Evolutionary conservation across 2,329 filamentous ascomycete species (phyloP), one percentile per base, ranked within the genome.

Genomic region (Venturiaceae sp.): DNA sequence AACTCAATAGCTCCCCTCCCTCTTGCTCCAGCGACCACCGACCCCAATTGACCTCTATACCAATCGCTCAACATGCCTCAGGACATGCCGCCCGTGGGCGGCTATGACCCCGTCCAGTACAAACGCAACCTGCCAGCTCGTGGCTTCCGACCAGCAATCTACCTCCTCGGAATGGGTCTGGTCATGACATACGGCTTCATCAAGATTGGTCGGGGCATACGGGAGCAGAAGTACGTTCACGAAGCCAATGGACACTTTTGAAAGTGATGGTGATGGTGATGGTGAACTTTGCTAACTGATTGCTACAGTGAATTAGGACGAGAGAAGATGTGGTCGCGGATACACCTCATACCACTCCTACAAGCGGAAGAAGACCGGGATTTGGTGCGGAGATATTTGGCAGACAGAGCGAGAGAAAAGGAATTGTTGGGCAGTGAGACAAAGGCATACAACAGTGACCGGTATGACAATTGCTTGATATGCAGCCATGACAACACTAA

Each of bases 261-360:
- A 11, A 13, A 9, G 34, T 21, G 11, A 41, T 11, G 52, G 28
- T 13, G 32, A 14, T 13, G 19, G 14, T 13, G 54, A 33, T 14
- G 28, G 19, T 13, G 52, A 34, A 13, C 11, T 11, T 30, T 47
- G 19, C 57, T 58, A 58, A 58, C 30, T 23, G 23, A 16, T 16
- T 1, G n/a, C 47, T 14, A 16, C 67, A 96, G 92, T 70, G 94
- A 99, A 76, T 86, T 96, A 65, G 89, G 86, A 63, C 90, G 94
- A 67, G 94, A 99, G 72, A 99, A 97, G 81, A 94, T 96, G 84
- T 99, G 94, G 94, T 84, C 90, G 62, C 87, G 94, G 71, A 95
- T 99, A 75, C 85, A 97, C 76, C 81, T 99, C 63, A 94, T 92
- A 69, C 94, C 94, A 60, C 78, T 96, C 63, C 84, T 99, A 63